These are phyloP conservation scores for Monilinia fructicola DNA, from an alignment of 2,329 filamentous ascomycete species.

Conservation along the genomic window DNA sequence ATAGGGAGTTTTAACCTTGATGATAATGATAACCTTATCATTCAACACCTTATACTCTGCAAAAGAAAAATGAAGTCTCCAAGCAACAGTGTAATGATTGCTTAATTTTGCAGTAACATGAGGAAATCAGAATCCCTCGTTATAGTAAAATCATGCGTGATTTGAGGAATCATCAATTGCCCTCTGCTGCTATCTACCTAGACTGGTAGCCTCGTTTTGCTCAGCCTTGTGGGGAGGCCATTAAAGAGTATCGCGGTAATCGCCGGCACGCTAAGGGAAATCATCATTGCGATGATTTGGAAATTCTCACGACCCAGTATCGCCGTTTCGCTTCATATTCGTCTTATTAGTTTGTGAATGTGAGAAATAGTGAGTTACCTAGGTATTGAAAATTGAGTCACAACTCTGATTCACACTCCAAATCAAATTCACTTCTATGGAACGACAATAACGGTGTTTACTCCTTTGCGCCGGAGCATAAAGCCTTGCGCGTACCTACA, in stretches of 20 bases:
- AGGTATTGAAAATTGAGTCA: neutral
- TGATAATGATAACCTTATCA: neutral
- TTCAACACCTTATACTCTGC: neutral
- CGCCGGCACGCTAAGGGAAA: constrained; percentile 23
- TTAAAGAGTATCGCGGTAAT: constrained; percentile 8
- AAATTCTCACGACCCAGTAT: constrained; percentile 21
- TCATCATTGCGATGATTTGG: constrained; percentile 25
- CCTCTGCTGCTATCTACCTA: neutral
- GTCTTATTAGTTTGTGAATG: neutral
- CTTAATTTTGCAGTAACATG: neutral
- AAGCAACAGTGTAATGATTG: neutral
- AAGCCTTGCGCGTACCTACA: constrained; percentile 24
- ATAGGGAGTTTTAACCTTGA: neutral
- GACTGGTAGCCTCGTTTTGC: constrained; percentile 1
- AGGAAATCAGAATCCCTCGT: neutral
- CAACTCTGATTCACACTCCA: constrained; percentile 2
- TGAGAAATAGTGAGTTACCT: neutral
- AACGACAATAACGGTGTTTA: constrained; percentile 15
- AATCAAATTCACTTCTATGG: constrained; percentile 24
- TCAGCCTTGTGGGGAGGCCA: constrained; percentile 15
- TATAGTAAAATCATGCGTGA: neutral
- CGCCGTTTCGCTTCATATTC: constrained; percentile 5
- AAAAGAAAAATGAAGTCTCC: neutral
- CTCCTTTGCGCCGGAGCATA: constrained; percentile 25
- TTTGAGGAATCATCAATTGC: neutral